A percentile compares a stretch with the other conserved stretches of the same genome.
Conservation (phyloP, 2,329 filamentous ascomycete genomes). For the Hymenoscyphus albidus region DNA sequence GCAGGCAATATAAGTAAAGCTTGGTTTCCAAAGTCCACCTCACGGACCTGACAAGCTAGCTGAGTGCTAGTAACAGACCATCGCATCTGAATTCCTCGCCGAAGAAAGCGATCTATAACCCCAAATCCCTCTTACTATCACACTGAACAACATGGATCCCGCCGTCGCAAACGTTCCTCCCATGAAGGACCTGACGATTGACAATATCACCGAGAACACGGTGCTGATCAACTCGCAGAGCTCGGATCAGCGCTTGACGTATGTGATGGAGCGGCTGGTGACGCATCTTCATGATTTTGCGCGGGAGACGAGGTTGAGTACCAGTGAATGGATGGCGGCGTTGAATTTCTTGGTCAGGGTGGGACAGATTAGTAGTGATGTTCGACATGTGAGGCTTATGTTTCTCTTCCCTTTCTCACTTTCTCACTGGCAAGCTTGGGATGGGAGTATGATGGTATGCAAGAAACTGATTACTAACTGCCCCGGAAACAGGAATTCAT, state of each 20-base stretch:
- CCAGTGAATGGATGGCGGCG: constrained; percentile 73
- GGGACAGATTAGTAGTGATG: constrained; percentile 70
- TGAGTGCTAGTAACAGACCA: background rate
- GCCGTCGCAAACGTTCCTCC: constrained; percentile 37
- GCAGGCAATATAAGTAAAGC: background rate
- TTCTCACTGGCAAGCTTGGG: too few relatives aligned
- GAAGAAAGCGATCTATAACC: background rate
- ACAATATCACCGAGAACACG: constrained; percentile 77
- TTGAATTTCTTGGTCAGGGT: constrained; percentile 68
- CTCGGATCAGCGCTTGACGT: constrained; percentile 61
- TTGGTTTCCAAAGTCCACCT: background rate
- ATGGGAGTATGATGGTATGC: too few relatives aligned
- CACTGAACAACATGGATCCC: constrained; percentile 21
- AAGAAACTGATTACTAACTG: too few relatives aligned
- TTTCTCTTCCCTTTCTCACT: background rate
- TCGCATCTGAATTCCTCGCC: background rate
- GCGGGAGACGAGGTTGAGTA: constrained; percentile 71
- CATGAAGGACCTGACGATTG: constrained; percentile 68
- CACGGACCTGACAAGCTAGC: background rate
- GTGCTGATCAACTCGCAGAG: constrained; percentile 71
- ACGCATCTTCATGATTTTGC: constrained; percentile 80
- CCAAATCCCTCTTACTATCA: background rate
- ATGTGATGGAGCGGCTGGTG: constrained; percentile 69
- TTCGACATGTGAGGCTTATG: constrained; percentile 56
- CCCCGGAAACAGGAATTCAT: constrained; percentile 63